A percentile compares a stretch with the other conserved stretches of the same genome.
Evolutionary conservation across 805 yeast genomes (phyloP).

Genomic region (Candida insectorum): DNA sequence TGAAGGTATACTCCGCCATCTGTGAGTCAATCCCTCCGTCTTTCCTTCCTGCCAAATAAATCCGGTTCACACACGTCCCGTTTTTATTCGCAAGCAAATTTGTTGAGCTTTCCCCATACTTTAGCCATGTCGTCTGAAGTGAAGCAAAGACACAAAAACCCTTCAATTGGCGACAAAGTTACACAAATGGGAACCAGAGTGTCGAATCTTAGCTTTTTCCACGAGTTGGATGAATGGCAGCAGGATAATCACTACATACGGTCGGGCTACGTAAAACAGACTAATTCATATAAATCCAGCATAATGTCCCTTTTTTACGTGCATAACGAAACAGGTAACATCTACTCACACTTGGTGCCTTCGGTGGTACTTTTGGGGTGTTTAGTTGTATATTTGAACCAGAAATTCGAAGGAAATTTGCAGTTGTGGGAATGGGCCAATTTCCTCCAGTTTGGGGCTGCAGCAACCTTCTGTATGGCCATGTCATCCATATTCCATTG

Average conservation of each 20-base stretch:
- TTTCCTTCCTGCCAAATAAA: neutral
- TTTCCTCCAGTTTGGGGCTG: conserved; percentile 51
- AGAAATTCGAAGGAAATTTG: conserved; percentile 13
- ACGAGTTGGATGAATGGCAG: conserved; percentile 71
- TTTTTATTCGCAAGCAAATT: too few species aligned
- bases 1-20: conserved; percentile 49
- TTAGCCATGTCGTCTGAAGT: too few species aligned
- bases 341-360: conserved; percentile 63
- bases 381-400: conserved; percentile 23
- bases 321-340: conserved; percentile 73
- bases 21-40: conserved; percentile 62
- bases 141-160: too few species aligned
- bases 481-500: conserved; percentile 68
- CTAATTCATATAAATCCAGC: conserved; percentile 45
- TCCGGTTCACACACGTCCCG: too few species aligned
- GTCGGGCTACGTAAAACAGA: conserved; percentile 61
- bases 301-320: conserved; percentile 48
- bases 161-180: too few species aligned
- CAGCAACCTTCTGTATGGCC: conserved; percentile 57
- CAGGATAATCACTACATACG: conserved; percentile 65
- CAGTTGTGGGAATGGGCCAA: conserved; percentile 44
- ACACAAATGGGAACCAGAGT: neutral
- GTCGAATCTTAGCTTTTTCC: conserved; percentile 28
- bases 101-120: too few species aligned
- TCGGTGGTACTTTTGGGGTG: conserved; percentile 29